A percentile compares a stretch with the other conserved stretches of the same genome.
Conservation (phyloP, 129 eudicot genomes). For the Silybum marianum region DNA sequence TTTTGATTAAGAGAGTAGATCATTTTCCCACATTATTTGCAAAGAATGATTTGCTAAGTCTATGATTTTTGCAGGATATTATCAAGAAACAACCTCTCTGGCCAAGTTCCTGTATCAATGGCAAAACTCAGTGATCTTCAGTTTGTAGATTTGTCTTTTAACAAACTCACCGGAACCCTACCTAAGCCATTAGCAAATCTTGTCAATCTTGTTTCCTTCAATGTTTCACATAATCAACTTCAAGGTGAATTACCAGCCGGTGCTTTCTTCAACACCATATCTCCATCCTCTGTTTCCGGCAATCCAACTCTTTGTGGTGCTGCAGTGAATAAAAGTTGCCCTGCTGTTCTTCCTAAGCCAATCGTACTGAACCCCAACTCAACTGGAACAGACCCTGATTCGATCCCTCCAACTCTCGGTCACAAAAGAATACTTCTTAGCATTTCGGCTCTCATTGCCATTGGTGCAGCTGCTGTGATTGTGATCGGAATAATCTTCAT, state of each 20-base stretch:
- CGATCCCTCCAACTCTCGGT: constrained; percentile 50
- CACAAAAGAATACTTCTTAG: constrained; percentile 76
- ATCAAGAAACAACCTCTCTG: constrained; percentile 62
- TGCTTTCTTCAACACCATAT: constrained; percentile 82
- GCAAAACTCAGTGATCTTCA: constrained; percentile 66
- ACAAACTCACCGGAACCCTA: constrained; percentile 71
- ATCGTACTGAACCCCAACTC: constrained; percentile 90
- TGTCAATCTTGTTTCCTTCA: constrained; percentile 62
- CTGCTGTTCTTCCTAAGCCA: constrained; percentile 84
- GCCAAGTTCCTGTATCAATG: constrained; percentile 64
- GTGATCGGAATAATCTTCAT: constrained; percentile 79
- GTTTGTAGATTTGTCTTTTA: constrained; percentile 75
- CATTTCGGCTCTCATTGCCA: constrained; percentile 88
- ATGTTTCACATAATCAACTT: constrained; percentile 82
- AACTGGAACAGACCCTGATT: constrained; percentile 49
- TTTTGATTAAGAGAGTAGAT: no score
- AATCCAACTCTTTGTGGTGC: constrained; percentile 93
- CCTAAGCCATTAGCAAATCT: constrained; percentile 87
- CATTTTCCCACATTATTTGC: neutral
- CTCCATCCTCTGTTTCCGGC: constrained; percentile 68
- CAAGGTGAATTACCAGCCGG: constrained; percentile 93
- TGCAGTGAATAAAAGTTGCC: constrained; percentile 62
- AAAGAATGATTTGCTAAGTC: neutral
- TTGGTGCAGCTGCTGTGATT: constrained; percentile 90
- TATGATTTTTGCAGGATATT: constrained; percentile 51